A percentile compares a stretch with the other conserved stretches of the same genome.
Evolutionary conservation across 768 basidiomycete genomes (phyloP).

Genomic region (Termitomyces sp.): DNA sequence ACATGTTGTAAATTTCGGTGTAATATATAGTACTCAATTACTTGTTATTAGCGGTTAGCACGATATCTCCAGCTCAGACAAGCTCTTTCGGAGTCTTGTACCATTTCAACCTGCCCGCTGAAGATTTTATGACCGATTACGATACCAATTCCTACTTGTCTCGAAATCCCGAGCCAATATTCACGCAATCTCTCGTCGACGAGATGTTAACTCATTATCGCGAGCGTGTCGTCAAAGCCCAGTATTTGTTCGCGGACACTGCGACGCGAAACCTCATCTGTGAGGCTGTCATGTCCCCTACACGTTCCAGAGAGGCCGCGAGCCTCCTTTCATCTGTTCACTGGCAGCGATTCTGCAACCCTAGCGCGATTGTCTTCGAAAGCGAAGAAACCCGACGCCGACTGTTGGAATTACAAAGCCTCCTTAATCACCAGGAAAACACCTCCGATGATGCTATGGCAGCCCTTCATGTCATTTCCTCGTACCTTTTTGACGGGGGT

Average conservation of each 20-base stretch:
- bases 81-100: constrained; percentile 28
- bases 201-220: constrained; percentile 47
- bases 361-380: constrained; percentile 20
- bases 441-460: constrained; percentile 75
- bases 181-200: constrained; percentile 21
- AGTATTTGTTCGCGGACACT: constrained; percentile 66
- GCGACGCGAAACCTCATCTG: constrained; percentile 45
- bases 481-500: constrained; percentile 77
- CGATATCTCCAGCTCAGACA: constrained; percentile 19
- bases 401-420: constrained; percentile 21
- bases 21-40: constrained; percentile 68
- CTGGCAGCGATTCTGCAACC: constrained; percentile 22
- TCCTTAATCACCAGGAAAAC: constrained; percentile 21
- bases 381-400: constrained; percentile 18
- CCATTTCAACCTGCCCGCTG: background rate
- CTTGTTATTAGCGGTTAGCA: constrained; percentile 15
- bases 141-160: background rate
- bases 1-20: constrained; percentile 58
- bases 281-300: constrained; percentile 42
- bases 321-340: constrained; percentile 65
- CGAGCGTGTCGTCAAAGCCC: constrained; percentile 56
- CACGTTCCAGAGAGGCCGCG: constrained; percentile 53
- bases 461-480: constrained; percentile 71
- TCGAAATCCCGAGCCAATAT: constrained; percentile 13
- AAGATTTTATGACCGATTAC: constrained; percentile 1